phyloP scores from a whole-genome alignment of 2,329 filamentous ascomycete species.

The Blastomyces emzantsi region DNA sequence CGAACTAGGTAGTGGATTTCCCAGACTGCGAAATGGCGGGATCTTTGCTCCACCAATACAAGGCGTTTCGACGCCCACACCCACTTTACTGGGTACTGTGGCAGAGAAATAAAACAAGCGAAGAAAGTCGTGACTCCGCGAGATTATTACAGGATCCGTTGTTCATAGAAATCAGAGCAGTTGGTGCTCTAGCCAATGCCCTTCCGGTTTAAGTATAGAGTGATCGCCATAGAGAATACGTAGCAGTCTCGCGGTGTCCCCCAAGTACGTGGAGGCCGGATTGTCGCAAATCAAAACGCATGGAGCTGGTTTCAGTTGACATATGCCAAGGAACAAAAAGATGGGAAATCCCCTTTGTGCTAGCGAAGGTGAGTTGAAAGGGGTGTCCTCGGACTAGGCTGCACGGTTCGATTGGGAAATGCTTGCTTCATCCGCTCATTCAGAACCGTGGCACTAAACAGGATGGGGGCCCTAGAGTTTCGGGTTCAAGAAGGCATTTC shows the following conservation, averaged over 20 bases:
- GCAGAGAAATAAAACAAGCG: not conserved
- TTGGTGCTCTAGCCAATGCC: not conserved
- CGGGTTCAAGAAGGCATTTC: not conserved
- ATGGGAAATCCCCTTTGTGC: not conserved
- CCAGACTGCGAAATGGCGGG: not conserved
- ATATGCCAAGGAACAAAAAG: not conserved
- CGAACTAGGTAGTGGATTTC: not conserved
- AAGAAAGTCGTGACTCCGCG: not conserved
- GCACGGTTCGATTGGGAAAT: not conserved
- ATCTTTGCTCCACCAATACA: not conserved
- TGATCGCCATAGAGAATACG: not conserved
- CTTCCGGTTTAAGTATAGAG: not conserved
- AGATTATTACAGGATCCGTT: not conserved
- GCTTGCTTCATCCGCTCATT: not conserved
- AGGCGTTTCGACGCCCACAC: not conserved
- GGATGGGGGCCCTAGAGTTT: not conserved
- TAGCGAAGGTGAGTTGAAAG: not conserved
- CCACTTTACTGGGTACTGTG: not conserved
- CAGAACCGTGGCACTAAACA: constrained; percentile 1
- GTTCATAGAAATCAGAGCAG: not conserved
- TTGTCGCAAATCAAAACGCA: not conserved
- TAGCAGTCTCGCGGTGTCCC: not conserved
- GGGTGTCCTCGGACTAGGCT: not conserved
- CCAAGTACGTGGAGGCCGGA: not conserved
- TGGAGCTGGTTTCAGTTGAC: not conserved